These are phyloP conservation scores for Myriosclerotinia scirpicola DNA, from an alignment of 2,329 filamentous ascomycete species.

Conservation along the genomic window DNA sequence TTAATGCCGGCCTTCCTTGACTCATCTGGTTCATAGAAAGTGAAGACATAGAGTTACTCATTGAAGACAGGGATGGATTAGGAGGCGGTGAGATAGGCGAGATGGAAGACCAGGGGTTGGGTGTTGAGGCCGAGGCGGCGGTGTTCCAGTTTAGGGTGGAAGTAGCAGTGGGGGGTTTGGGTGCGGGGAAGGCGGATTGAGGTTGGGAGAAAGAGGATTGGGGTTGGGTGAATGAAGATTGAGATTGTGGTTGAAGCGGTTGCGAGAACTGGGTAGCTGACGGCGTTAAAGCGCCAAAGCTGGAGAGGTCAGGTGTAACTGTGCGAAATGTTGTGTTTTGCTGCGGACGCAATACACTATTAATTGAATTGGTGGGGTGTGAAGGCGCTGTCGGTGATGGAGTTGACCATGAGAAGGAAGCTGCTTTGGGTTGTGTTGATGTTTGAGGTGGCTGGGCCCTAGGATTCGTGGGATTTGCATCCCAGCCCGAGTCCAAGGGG, in stretches of 20 bases:
- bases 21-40: conserved; percentile 48
- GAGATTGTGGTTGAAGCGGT: conserved; percentile 43
- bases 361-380: conserved; percentile 20
- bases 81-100: conserved; percentile 10
- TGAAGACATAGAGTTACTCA: conserved; percentile 49
- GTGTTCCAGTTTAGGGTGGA: conserved; percentile 52
- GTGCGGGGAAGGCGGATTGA: conserved; percentile 25
- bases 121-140: conserved; percentile 40
- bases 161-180: conserved; percentile 31
- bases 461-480: conserved; percentile 44
- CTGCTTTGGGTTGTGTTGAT: conserved; percentile 43
- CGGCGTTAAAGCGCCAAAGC: conserved; percentile 57
- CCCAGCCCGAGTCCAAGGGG: conserved; percentile 53
- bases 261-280: conserved; percentile 63
- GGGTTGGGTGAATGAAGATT: conserved; percentile 41
- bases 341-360: conserved; percentile 35
- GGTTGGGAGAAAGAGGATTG: conserved; percentile 18
- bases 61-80: conserved; percentile 34
- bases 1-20: conserved; percentile 42
- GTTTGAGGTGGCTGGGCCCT: conserved; percentile 42
- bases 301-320: conserved; percentile 58
- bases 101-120: conserved; percentile 50
- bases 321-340: conserved; percentile 49
- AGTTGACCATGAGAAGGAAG: conserved; percentile 66
- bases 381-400: conserved; percentile 47